Conservation (phyloP, 768 basidiomycete genomes). For the Piloderma croceum region DNA sequence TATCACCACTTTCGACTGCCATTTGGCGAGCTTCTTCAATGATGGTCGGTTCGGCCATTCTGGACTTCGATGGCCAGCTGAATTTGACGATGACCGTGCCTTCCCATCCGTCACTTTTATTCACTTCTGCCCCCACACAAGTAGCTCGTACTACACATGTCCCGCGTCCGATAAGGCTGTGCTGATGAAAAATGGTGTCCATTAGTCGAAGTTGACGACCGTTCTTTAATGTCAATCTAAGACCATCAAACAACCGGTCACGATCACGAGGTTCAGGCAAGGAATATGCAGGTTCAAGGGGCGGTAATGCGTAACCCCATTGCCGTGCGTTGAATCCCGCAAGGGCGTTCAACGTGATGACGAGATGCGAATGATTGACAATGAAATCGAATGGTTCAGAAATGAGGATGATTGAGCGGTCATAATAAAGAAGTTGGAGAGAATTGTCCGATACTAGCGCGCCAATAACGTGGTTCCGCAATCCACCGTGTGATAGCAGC, state of each 20-base stretch:
- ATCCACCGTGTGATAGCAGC: slow-evolving; percentile 1
- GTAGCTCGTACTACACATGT: neutral
- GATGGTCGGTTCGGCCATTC: neutral
- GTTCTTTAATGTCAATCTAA: too few species aligned
- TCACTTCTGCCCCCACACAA: neutral
- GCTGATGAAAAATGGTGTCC: neutral
- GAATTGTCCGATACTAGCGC: neutral
- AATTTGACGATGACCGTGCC: neutral
- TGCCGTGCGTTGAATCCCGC: too few species aligned
- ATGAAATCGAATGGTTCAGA: neutral
- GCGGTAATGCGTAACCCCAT: too few species aligned
- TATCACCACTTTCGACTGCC: neutral
- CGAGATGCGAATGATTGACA: too few species aligned
- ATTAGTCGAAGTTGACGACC: neutral
- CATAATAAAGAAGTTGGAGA: neutral
- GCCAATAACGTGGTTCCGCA: slow-evolving; percentile 1
- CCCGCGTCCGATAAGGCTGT: neutral
- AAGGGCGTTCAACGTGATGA: too few species aligned
- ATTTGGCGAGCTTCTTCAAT: neutral
- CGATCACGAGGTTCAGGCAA: too few species aligned
- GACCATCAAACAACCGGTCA: too few species aligned
- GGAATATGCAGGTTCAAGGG: too few species aligned
- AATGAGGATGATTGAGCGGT: slow-evolving; percentile 1
- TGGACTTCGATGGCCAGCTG: neutral
- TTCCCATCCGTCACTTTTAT: neutral